Conservation (phyloP, 495 filamentous ascomycete genomes). For the Aspergillus funiculosus region DNA sequence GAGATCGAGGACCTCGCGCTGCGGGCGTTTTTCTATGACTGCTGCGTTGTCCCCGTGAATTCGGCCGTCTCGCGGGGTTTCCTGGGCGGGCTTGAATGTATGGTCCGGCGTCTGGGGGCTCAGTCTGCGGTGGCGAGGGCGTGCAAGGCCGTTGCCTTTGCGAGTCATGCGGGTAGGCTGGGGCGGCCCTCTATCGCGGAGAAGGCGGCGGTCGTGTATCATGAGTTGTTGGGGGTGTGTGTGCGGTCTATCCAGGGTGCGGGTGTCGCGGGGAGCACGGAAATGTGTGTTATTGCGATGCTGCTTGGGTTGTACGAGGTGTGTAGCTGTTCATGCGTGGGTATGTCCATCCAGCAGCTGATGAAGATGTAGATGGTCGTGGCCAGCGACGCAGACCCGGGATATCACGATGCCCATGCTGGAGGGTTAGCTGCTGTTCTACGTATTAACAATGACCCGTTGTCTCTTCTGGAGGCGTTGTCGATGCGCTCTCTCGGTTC, state of each 20-base stretch:
- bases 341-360: background rate
- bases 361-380: conserved; percentile 20
- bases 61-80: conserved; percentile 22
- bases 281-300: conserved; percentile 17
- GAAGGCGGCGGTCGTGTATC: conserved; percentile 22
- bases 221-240: conserved; percentile 23
- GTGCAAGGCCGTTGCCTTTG: conserved; percentile 26
- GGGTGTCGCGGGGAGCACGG: background rate
- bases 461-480: conserved; percentile 17
- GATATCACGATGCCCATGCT: conserved; percentile 23
- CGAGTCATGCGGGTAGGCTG: conserved; percentile 23
- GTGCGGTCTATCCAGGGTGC: conserved; percentile 17
- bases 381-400: conserved; percentile 14
- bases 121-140: conserved; percentile 25
- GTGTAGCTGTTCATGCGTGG: background rate
- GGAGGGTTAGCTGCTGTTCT: conserved; percentile 23
- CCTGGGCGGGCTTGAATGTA: conserved; percentile 24
- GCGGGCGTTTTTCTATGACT: conserved; percentile 32
- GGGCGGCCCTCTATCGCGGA: conserved; percentile 17
- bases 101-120: conserved; percentile 15
- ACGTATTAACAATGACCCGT: conserved; percentile 16
- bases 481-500: conserved; percentile 13
- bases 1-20: conserved; percentile 22
- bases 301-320: conserved; percentile 32
- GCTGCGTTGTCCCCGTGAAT: conserved; percentile 19